Percentiles rank a stretch among this genome's conserved stretches.
Evolutionary conservation across 352 stramenopile genomes (phyloP).

Genomic region (Phytophthora podocarpi): DNA sequence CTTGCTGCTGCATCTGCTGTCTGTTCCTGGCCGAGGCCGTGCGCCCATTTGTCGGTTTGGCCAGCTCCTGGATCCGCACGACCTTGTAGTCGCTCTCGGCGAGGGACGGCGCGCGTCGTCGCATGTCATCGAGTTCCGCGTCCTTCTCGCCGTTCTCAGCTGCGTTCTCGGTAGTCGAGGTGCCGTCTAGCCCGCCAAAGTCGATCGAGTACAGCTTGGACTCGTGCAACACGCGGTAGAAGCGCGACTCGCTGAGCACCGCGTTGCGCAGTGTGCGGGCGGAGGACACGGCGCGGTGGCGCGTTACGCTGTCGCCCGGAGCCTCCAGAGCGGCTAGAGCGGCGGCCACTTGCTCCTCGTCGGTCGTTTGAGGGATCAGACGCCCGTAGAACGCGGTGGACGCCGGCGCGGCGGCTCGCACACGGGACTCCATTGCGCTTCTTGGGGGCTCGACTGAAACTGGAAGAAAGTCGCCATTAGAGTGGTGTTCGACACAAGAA

Average conservation of each 20-base stretch:
- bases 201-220: constrained; percentile 71
- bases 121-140: constrained; percentile 26
- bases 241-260: constrained; percentile 53
- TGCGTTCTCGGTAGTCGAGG: constrained; percentile 2
- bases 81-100: constrained; percentile 54
- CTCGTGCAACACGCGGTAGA: constrained; percentile 75
- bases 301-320: neutral
- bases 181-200: constrained; percentile 25
- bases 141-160: neutral
- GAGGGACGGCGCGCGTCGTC: constrained; percentile 27
- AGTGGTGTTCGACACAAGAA: too few species aligned
- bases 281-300: constrained; percentile 11
- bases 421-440: constrained; percentile 26
- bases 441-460: constrained; percentile 15
- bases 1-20: constrained; percentile 36
- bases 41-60: constrained; percentile 39
- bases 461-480: constrained; percentile 9
- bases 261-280: constrained; percentile 36
- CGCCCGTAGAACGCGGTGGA: constrained; percentile 44
- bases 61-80: constrained; percentile 67
- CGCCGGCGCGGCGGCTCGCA: neutral
- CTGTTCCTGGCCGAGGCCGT: constrained; percentile 27
- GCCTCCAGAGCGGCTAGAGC: constrained; percentile 22
- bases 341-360: constrained; percentile 31
- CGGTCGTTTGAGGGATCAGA: constrained; percentile 42